Base-by-base conservation (phyloP, 768 basidiomycete genomes). In the Suillus fuscotomentosus region DNA sequence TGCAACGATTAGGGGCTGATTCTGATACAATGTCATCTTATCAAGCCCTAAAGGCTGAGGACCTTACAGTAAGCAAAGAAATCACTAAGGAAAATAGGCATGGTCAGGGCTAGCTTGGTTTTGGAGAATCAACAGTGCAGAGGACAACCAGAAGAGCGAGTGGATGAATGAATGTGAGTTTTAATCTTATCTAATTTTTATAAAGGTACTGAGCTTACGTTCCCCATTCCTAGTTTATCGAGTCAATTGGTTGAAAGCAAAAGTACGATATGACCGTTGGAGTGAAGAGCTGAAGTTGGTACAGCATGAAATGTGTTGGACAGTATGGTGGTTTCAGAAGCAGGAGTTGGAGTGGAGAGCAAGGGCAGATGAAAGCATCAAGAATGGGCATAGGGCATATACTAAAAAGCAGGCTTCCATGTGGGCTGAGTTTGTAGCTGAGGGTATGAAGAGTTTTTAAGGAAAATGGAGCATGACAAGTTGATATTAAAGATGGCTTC, bases 271-370 rank as follows among this genome's bases (percentile, higher is more conserved):
- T 22, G 22, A 67, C 15, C 15, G 65, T 55, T 72, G 71, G 71
- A 31, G 43, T 3, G 69, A 72, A 39, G 71, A 72, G 45, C 4
- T 68, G 17, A 61, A 38, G 8, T 41, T 68, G 17, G 48, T 70
- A 7, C 45, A 43, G 53, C 57, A 70, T 61, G 69, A 71, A 60
- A 70, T 72, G 67, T 13, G 55, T 7, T 72, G 71, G 71, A 63
- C 65, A 0, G n/a, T 66, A 14, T 6, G 22, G 31, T 72, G 62
- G 50, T 70, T 69, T 48, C n/a, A 45, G 38, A 22, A n/a, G 5
- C 42, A 59, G 27, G 41, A 59, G 13, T 6, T 1, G 2, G 39
- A 27, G 47, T 64, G 57, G 47, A 27, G n/a, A 43, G 24, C 5
- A 10, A 22, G 22, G 22, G 10, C 47, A 48, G 47, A 13, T 13